Base-by-base conservation (phyloP, 2,329 filamentous ascomycete species). In the Penicillium sp. region DNA sequence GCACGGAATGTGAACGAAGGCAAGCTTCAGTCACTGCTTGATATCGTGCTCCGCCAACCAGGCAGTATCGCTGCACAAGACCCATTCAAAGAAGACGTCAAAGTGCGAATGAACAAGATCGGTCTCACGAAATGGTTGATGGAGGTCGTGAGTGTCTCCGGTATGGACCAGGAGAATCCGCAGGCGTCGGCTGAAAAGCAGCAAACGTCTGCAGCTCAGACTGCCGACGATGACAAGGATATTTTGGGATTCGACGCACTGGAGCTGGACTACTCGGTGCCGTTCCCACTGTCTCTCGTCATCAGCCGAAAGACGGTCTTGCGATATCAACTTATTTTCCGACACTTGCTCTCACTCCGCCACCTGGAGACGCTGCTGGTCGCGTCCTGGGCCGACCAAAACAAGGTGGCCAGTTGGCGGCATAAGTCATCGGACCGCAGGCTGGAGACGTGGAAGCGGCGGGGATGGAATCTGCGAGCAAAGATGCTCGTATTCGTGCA, bases 401-500 rank as follows among this genome's bases (percentile, higher is more conserved):
- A 86, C 46, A 89, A 92, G 56, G 83, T 85, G 40, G 76, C 84
- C 30, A 86, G 85, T 49, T 99, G 94, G 94, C 85, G 86, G 46
- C 89, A 95, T 71, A 87, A 84, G 62, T 90, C 88, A 20, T 83
- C 85, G 4, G 84, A 86, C 59, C 81, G 81, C 41, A 81, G 82
- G 27, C 81, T 97, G 11, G 92, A 96, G 72, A 82, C 88, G 49
- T 97, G 92, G 91, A 99, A 99, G 71, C 84, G 92, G 36, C 82
- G 90, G 27, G 90, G 92, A 0, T 97, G 90, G 87, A 96, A 90
- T 2, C 75, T 99, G 51, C 84, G 94, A 30, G 90, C 92, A 2
- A 84, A 94, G 43, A 99, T 99, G 94, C 79, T 97, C 8, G 90
- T 96, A 8, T 99, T 97, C 67, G 90, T 97, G 2, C 94, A 99